Base-by-base conservation (phyloP, 352 stramenopile species). In the Phytophthora uliginosa region DNA sequence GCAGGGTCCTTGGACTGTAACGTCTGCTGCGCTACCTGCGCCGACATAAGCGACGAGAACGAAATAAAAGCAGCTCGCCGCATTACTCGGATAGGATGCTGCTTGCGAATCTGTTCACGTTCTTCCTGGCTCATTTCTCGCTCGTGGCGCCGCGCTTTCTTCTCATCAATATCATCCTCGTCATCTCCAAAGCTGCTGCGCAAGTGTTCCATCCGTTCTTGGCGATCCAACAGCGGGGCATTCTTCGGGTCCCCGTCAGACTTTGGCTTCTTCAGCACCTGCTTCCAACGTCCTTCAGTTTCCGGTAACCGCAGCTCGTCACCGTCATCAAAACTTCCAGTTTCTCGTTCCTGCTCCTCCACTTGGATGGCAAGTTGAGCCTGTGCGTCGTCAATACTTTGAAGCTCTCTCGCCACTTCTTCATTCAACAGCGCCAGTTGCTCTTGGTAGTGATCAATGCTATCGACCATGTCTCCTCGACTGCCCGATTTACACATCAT, bases 51-150 rank as follows among this genome's bases (percentile, higher is more conserved):
- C 47, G 85, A 92, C 45, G 76, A 85, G 66, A 95, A 95, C 15
- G 80, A 92, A n/a, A 95, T 74, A 64, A 95, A 95, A 52, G 89
- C 89, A 3, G 83, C 77, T 31, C 82, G 77, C 10, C 82, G 83
- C 86, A 93, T 94, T 26, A 91, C 83, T 6, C 78, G 71, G 34
- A 91, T 88, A 22, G 85, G 83, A n/a, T 74, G 66, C 59, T 89
- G 54, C 38, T 83, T 83, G 10, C 85, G 81, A 42, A 74, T 63
- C 9, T 74, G 61, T 10, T 92, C 83, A 18, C 83, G 83, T 20
- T 85, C 79, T 4, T 82, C 63, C 33, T 91, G 82, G 51, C 77
- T 86, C 59, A 84, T 78, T 50, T 87, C 74, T 26, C 62, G 79
- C 55, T 85, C 81, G 22, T 70, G 42, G 22, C 61, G 64, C 3